Evolutionary conservation across 2,329 filamentous ascomycete genomes (phyloP).

Genomic region (Cercospora beticola): DNA sequence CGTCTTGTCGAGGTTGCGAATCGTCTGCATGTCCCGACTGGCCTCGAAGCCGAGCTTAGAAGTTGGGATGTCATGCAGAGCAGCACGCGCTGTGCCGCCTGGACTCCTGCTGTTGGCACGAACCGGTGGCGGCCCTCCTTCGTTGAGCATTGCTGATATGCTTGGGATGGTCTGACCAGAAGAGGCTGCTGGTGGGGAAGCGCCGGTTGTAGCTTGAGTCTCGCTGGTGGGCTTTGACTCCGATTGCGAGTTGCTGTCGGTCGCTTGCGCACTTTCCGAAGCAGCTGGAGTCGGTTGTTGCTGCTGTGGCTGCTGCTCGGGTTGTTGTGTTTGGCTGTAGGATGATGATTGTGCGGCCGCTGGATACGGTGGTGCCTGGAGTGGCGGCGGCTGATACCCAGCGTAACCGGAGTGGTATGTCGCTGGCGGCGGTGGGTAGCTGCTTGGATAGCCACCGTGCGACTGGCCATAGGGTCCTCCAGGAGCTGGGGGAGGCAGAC

Average conservation of each 20-base stretch:
- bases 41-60: conserved; percentile 42
- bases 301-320: conserved; percentile 19
- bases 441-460: conserved; percentile 22
- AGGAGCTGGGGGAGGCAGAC: conserved; percentile 41
- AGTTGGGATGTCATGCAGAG: conserved; percentile 39
- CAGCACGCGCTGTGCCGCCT: conserved; percentile 28
- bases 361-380: conserved; percentile 25
- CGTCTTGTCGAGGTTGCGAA: conserved; percentile 41
- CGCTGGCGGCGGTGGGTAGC: conserved; percentile 29
- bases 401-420: conserved; percentile 23
- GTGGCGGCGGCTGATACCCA: conserved; percentile 26
- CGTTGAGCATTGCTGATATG: conserved; percentile 51
- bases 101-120: conserved; percentile 37
- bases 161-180: conserved; percentile 52
- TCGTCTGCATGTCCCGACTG: conserved; percentile 38
- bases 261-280: conserved; percentile 28
- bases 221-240: conserved; percentile 20
- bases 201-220: conserved; percentile 43
- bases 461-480: conserved; percentile 36
- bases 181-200: conserved; percentile 34
- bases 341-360: conserved; percentile 9
- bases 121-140: conserved; percentile 29
- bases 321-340: conserved; percentile 17
- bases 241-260: conserved; percentile 37
- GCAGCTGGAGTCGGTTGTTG: conserved; percentile 21